Evolutionary conservation across 2,329 filamentous ascomycete species (phyloP).

Genomic region (Botrytis pseudocinerea): DNA sequence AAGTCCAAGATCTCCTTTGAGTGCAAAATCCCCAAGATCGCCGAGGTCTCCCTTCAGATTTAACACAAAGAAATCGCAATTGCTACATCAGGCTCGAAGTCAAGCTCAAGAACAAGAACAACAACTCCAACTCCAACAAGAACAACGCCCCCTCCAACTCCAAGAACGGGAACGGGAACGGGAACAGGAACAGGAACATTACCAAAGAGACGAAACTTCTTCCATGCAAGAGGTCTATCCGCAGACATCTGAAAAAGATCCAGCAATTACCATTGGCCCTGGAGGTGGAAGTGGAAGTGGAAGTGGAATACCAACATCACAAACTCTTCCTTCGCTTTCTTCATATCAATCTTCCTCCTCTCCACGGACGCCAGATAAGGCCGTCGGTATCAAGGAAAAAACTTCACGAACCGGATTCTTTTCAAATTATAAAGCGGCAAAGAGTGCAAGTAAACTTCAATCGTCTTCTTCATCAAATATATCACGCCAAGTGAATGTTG

Average conservation of each 20-base stretch:
- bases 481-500: constrained; percentile 36
- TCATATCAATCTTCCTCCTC: constrained; percentile 26
- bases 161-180: neutral
- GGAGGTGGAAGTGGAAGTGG: neutral
- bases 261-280: neutral
- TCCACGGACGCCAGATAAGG: constrained; percentile 19
- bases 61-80: constrained; percentile 34
- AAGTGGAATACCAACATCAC: constrained; percentile 26
- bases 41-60: constrained; percentile 39
- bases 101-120: neutral
- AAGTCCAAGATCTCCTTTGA: constrained; percentile 33
- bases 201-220: constrained; percentile 27
- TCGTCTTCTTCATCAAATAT: constrained; percentile 30
- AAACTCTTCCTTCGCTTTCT: constrained; percentile 31
- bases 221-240: constrained; percentile 31
- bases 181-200: neutral
- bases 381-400: constrained; percentile 32
- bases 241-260: constrained; percentile 28
- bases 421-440: constrained; percentile 49
- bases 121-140: neutral
- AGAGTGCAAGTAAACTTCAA: constrained; percentile 47
- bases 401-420: constrained; percentile 45
- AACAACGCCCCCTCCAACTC: neutral
- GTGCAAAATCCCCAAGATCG: constrained; percentile 36
- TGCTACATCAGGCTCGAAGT: constrained; percentile 18